Evolutionary conservation across 768 basidiomycete species (phyloP).

Genomic region (Agrocybe chaxingu): DNA sequence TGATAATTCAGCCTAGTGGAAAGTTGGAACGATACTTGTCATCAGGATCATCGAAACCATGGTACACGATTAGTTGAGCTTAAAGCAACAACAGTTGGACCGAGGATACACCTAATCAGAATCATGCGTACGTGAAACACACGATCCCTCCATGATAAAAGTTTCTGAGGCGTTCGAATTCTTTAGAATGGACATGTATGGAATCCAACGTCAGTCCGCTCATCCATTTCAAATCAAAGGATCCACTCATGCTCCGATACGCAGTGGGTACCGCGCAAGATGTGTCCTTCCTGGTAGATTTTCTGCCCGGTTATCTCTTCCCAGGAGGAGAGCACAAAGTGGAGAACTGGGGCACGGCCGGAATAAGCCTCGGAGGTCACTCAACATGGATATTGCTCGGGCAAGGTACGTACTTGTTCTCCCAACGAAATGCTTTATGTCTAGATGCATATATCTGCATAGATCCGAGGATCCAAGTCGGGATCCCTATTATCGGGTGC

Average conservation of each 20-base stretch:
- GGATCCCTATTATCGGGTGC: slow-evolving; percentile 62
- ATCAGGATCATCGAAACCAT: slow-evolving; percentile 47
- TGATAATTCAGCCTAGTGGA: background rate
- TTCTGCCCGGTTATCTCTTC: slow-evolving; percentile 71
- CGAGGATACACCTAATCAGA: slow-evolving; percentile 28
- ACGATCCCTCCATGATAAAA: background rate
- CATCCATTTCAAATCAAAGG: background rate
- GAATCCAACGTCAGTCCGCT: slow-evolving; percentile 35
- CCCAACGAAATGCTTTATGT: background rate
- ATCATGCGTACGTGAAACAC: slow-evolving; percentile 35
- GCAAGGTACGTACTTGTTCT: slow-evolving; percentile 27
- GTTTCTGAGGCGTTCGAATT: background rate
- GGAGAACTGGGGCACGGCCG: slow-evolving; percentile 67
- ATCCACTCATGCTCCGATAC: background rate
- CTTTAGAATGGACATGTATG: slow-evolving; percentile 44
- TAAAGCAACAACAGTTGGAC: slow-evolving; percentile 35
- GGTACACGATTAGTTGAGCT: slow-evolving; percentile 31
- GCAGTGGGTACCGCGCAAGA: slow-evolving; percentile 67
- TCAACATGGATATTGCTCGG: slow-evolving; percentile 71
- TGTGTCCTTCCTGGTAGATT: slow-evolving; percentile 78
- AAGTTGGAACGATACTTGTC: background rate
- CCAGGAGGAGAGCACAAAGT: slow-evolving; percentile 61
- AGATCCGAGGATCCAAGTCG: slow-evolving; percentile 46
- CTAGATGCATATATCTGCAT: background rate
- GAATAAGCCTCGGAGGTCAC: slow-evolving; percentile 84